These are phyloP conservation scores for Oryza officinalis DNA, from an alignment of 176 grass and related monocot species.

Conservation along the genomic window DNA sequence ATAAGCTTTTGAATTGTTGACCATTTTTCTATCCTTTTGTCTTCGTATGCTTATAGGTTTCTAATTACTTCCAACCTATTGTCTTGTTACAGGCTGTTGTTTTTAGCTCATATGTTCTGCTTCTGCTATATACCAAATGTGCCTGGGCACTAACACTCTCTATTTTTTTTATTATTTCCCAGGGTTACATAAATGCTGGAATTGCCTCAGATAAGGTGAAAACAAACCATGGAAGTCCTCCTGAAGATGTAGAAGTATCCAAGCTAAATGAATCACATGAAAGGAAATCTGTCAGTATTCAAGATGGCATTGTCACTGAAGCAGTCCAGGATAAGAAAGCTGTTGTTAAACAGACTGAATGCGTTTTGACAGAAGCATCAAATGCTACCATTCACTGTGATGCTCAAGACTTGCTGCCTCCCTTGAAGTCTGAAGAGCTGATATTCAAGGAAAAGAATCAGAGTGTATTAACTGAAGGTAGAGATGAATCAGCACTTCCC, in stretches of 20 bases:
- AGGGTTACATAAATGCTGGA: constrained; percentile 99
- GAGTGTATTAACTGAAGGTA: constrained; percentile 24
- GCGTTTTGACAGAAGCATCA: constrained; percentile 36
- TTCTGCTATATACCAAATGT: constrained; percentile 30
- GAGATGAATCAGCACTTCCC: constrained; percentile 29
- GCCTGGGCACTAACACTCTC: constrained; percentile 15
- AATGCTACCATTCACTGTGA: constrained; percentile 21
- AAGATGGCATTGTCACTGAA: constrained; percentile 39
- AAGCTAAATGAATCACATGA: constrained; percentile 47
- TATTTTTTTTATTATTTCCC: constrained; percentile 29
- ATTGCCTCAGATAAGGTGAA: constrained; percentile 60
- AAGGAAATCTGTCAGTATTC: constrained; percentile 33
- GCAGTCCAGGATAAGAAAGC: constrained; percentile 34
- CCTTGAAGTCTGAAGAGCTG: constrained; percentile 23
- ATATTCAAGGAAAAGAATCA: constrained; percentile 39
- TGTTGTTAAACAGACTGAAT: constrained; percentile 31
- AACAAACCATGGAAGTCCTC: constrained; percentile 9
- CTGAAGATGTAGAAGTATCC: constrained; percentile 45
- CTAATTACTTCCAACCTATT: constrained; percentile 1
- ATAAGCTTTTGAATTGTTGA: constrained; percentile 20
- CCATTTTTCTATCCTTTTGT: constrained; percentile 25
- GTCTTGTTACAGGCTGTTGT: not conserved
- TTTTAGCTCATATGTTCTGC: constrained; percentile 26
- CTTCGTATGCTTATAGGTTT: constrained; percentile 25
- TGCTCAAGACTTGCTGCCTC: constrained; percentile 34